Percentiles rank a stretch among this genome's conserved stretches.
Conservation (phyloP, 768 basidiomycete genomes). For the Basidioascus undulatus region DNA sequence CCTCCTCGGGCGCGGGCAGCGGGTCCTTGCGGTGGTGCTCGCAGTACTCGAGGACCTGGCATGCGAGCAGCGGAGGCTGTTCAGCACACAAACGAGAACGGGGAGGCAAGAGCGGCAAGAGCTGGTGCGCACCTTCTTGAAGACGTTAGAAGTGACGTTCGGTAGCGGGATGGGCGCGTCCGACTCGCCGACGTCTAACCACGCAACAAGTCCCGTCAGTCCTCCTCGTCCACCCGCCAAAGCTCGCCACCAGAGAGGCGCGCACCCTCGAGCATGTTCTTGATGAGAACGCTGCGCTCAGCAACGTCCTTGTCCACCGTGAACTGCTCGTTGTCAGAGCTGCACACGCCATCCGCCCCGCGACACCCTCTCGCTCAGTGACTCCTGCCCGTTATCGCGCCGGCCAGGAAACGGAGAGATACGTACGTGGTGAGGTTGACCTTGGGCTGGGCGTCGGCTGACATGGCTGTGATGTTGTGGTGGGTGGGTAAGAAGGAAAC, state of each 20-base stretch:
- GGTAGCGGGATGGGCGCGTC: constrained; percentile 86
- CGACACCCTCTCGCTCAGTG: no score
- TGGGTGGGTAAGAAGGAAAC: no score
- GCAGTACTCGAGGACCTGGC: constrained; percentile 94
- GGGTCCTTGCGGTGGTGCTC: constrained; percentile 96
- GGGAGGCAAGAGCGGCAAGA: neutral
- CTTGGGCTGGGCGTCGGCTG: no score
- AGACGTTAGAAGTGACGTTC: constrained; percentile 72
- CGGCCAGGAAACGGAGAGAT: no score
- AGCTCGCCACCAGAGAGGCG: neutral
- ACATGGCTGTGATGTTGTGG: no score
- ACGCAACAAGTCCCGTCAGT: neutral
- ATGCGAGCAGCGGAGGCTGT: constrained; percentile 11
- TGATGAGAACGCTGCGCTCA: constrained; percentile 85
- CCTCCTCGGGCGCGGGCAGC: constrained; percentile 60
- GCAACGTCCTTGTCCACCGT: constrained; percentile 80
- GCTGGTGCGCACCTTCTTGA: constrained; percentile 51
- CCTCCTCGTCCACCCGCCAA: no score
- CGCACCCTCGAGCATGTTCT: constrained; percentile 97
- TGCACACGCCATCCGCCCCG: no score
- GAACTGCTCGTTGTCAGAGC: constrained; percentile 90
- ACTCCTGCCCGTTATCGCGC: no score
- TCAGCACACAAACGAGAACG: neutral
- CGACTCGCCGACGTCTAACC: constrained; percentile 69
- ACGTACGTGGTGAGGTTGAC: no score